Evolutionary conservation across 2,329 filamentous ascomycete genomes (phyloP), one percentile per base, ranked within the genome.

Genomic region (Fusarium odoratissimum): DNA sequence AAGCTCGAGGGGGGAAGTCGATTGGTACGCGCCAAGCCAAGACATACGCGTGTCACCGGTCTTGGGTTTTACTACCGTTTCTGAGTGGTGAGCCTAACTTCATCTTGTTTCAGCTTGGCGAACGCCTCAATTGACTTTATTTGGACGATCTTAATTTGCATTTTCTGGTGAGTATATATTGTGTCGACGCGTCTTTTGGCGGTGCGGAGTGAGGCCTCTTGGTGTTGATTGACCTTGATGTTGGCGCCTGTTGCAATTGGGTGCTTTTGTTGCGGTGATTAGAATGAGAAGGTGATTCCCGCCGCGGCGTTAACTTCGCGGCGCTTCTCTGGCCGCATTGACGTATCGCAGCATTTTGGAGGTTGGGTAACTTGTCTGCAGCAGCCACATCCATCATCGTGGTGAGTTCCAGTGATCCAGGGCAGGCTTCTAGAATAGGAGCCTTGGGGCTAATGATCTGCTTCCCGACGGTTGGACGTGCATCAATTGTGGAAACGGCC

Each of bases 1-100:
- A 37, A 60, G 16, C 33, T 35, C 17, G 33, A 35, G 30, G n/a
- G 12, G 4, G 16, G 14, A 64, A 31, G 49, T 62, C 57, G 54
- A 64, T 55, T 56, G 31, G 37, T 23, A 60, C 42, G 56, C 48
- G 64, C 56, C 58, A 46, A 54, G 30, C 58, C 19, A 52, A 64
- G 56, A 64, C 65, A 48, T 58, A 69, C 66, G 58, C 65, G 45
- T 69, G 64, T 63, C 58, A 38, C 14, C 3, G 42, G 51, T 64
- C 58, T 58, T 67, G 25, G 28, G 44, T 64, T 67, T 66, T 45
- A 35, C 60, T 7, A 46, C 33, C 41, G 38, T 65, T 68, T 67
- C 66, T 54, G 56, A 30, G 2, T 17, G 23, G 63, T 31, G n/a
- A 37, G 25, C 54, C 41, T 6, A 42, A n/a, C 19, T 25, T 61